phyloP scores from a whole-genome alignment of 352 stramenopile species.

The Globisporangium paddicum region DNA sequence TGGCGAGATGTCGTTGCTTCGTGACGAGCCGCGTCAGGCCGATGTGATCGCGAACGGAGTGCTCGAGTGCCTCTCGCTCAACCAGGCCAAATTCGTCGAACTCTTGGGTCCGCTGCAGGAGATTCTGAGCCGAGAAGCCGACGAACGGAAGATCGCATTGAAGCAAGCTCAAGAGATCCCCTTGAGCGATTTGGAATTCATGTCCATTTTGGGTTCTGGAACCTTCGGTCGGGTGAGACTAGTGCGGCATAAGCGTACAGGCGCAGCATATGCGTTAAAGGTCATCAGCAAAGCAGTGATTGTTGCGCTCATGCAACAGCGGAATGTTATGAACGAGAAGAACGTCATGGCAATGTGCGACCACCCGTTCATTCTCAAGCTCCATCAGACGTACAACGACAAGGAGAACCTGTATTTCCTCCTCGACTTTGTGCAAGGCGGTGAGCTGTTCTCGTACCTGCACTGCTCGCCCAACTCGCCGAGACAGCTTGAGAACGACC shows the following conservation, averaged over 20 bases:
- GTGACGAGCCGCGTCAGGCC: conserved; percentile 49
- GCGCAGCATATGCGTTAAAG: conserved; percentile 91
- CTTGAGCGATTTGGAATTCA: conserved; percentile 34
- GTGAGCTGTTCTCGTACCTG: conserved; percentile 95
- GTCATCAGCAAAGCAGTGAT: conserved; percentile 93
- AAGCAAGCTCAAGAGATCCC: neutral
- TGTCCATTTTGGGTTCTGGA: conserved; percentile 91
- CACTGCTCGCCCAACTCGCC: conserved; percentile 53
- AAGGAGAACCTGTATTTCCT: conserved; percentile 23
- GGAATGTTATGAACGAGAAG: conserved; percentile 97
- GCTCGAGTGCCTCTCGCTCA: conserved; percentile 88
- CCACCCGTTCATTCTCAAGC: conserved; percentile 96
- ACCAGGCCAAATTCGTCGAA: conserved; percentile 82
- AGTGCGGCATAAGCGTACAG: conserved; percentile 73
- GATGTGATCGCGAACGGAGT: conserved; percentile 60
- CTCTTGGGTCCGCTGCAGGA: conserved; percentile 77
- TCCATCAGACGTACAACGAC: conserved; percentile 96
- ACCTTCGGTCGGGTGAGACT: conserved; percentile 95
- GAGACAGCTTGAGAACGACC: conserved; percentile 70
- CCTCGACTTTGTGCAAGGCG: conserved; percentile 62
- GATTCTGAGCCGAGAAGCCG: conserved; percentile 59
- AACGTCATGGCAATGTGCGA: conserved; percentile 93
- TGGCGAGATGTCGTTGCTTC: conserved; percentile 67
- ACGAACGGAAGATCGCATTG: conserved; percentile 27
- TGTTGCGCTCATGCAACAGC: conserved; percentile 94